Percentiles rank a stretch among this genome's conserved stretches.
phyloP scores from a whole-genome alignment of 768 basidiomycete genomes.

The Russula brevipes region DNA sequence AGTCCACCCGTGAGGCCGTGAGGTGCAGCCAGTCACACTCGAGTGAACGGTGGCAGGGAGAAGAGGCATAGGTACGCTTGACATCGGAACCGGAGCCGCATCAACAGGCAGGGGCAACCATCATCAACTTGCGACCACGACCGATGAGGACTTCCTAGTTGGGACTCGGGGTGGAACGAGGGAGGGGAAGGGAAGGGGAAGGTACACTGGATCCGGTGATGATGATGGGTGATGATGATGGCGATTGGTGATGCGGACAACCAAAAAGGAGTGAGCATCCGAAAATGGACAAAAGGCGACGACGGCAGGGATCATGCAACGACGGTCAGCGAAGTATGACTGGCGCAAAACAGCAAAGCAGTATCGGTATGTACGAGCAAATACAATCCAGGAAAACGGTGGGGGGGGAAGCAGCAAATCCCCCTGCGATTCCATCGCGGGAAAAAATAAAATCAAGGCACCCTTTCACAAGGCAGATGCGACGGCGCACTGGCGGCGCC shows the following conservation, averaged over 20 bases:
- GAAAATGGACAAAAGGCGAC: not conserved
- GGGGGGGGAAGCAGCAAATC: not conserved
- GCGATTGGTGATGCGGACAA: not conserved
- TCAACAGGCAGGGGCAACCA: not conserved
- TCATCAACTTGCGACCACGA: not conserved
- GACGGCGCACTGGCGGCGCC: not conserved
- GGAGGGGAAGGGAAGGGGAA: too few relatives aligned
- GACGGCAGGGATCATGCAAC: not conserved
- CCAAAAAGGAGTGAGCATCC: constrained; percentile 1
- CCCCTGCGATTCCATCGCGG: not conserved
- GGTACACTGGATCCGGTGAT: not conserved
- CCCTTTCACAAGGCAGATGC: not conserved
- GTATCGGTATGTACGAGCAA: not conserved
- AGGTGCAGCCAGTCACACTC: too few relatives aligned
- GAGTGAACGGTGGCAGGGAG: too few relatives aligned
- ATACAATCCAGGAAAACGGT: not conserved
- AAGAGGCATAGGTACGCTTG: not conserved
- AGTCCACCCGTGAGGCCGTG: too few relatives aligned
- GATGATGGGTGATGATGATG: not conserved
- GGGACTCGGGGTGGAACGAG: too few relatives aligned
- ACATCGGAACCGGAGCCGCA: too few relatives aligned
- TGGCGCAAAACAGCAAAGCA: not conserved
- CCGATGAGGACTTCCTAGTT: too few relatives aligned
- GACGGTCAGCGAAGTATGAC: not conserved
- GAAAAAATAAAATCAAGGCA: constrained; percentile 13